A percentile compares a stretch with the other conserved stretches of the same genome.
Evolutionary conservation across 1,284 basidiomycete genomes (phyloP).

Genomic region (Naganishia sp.): DNA sequence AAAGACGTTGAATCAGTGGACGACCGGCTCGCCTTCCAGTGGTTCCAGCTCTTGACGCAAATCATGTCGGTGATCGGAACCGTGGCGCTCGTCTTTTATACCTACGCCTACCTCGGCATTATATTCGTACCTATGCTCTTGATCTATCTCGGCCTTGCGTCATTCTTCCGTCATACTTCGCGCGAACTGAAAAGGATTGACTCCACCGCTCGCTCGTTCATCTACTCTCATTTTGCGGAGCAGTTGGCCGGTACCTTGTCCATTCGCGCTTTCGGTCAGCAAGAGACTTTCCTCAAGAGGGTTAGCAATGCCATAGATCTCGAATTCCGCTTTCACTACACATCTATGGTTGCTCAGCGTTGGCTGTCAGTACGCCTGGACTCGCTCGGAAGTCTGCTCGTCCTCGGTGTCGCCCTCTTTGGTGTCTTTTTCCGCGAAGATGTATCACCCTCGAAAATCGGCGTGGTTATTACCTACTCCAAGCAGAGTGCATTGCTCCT

Average conservation of each 20-base stretch:
- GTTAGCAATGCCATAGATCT: conserved; percentile 40
- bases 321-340: conserved; percentile 40
- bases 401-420: conserved; percentile 43
- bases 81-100: conserved; percentile 43
- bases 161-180: conserved; percentile 45
- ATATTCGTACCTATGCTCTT: conserved; percentile 41
- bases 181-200: conserved; percentile 49
- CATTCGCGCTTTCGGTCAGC: conserved; percentile 42
- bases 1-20: conserved; percentile 50
- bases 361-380: conserved; percentile 49
- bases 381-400: conserved; percentile 39
- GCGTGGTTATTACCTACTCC: conserved; percentile 49
- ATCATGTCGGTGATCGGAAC: conserved; percentile 39
- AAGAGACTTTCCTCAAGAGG: conserved; percentile 37
- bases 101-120: conserved; percentile 41
- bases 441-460: conserved; percentile 44
- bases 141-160: conserved; percentile 33
- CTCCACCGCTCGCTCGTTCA: conserved; percentile 41
- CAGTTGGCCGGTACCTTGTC: conserved; percentile 43
- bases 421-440: conserved; percentile 42
- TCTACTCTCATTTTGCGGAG: conserved; percentile 48
- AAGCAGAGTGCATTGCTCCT: conserved; percentile 38
- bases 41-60: conserved; percentile 27
- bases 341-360: conserved; percentile 35
- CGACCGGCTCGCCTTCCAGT: conserved; percentile 38